Evolutionary conservation across 305 asterid genomes (phyloP), one percentile per base, ranked within the genome.

Genomic region (Fraxinus ornus): DNA sequence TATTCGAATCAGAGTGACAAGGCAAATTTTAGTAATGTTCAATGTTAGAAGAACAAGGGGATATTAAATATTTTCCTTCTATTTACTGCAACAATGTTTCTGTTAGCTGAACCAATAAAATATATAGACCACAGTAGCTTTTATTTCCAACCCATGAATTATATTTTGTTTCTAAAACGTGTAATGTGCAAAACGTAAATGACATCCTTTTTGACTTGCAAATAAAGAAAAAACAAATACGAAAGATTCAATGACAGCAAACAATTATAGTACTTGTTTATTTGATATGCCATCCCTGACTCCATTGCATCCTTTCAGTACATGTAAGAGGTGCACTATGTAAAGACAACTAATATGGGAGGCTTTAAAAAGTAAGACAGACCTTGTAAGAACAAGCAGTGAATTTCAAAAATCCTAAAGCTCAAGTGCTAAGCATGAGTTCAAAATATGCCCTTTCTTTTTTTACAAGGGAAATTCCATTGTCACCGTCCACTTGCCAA

Each of bases 1-100:
- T 79, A 70, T 84, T 44, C n/a, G 76, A 44, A 41, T 19, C 7
- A 19, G 57, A 75, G 7, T 30, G n/a, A 81, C 74, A 24, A 9
- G 35, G 35, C 0, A 66, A 26, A 66, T 24, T 66, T 66, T 66
- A 66, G 2, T 24, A 36, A 36, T 36, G 41, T 36, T 36, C 41
- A 36, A 36, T 6, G 41, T 36, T 36, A 1, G 7, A 36, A 1
- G 41, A 7, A 36, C 3, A 9, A 1, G 49, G 49, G 49, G 0
- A 10, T 39, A 39, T 3, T 64, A 22, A 64, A 64, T 2, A 22
- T 62, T 21, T 64, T 26, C 75, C 36, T 68, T 60, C 13, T 2
- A 6, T 6, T 0, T 2, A 10, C 52, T 44, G 52, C 52, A 44
- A 41, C 3, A 3, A 5, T 60, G 12, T 7, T 60, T 60, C 4